Evolutionary conservation across 2,329 filamentous ascomycete species (phyloP).

Genomic region (Claviceps quebecensis): DNA sequence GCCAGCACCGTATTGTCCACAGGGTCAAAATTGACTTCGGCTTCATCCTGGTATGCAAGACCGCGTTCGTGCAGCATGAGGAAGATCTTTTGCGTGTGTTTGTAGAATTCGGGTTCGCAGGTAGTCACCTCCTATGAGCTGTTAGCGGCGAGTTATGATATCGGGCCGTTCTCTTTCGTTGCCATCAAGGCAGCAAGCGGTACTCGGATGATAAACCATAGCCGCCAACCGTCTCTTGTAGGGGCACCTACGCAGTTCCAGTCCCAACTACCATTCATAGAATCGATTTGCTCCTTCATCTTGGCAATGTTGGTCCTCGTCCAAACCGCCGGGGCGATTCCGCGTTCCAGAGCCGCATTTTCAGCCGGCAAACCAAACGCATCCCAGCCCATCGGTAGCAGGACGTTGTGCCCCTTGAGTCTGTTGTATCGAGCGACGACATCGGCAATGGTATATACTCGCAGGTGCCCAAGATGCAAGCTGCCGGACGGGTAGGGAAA

Average conservation of each 20-base stretch:
- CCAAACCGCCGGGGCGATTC: constrained; percentile 65
- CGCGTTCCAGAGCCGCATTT: constrained; percentile 77
- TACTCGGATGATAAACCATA: no score
- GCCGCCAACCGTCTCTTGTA: no score
- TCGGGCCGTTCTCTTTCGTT: neutral
- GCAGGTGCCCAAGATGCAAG: constrained; percentile 73
- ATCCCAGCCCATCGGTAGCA: constrained; percentile 93
- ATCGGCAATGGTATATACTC: constrained; percentile 85
- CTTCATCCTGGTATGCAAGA: constrained; percentile 70
- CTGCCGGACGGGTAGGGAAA: constrained; percentile 85
- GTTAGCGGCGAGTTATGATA: neutral
- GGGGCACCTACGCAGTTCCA: constrained; percentile 58
- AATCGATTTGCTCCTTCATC: constrained; percentile 70
- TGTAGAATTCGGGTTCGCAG: constrained; percentile 74
- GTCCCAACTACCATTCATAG: constrained; percentile 72
- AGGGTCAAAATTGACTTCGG: constrained; percentile 81
- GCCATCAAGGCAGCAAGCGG: no score
- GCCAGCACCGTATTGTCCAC: constrained; percentile 80
- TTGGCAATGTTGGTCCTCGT: constrained; percentile 65
- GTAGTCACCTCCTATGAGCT: constrained; percentile 59
- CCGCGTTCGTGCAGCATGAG: constrained; percentile 59
- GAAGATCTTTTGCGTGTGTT: constrained; percentile 79
- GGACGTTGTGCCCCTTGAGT: constrained; percentile 59
- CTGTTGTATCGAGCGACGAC: constrained; percentile 63
- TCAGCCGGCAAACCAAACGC: constrained; percentile 83